Conservation (phyloP, 2,329 filamentous ascomycete species). For the Penicillium nordicum region DNA sequence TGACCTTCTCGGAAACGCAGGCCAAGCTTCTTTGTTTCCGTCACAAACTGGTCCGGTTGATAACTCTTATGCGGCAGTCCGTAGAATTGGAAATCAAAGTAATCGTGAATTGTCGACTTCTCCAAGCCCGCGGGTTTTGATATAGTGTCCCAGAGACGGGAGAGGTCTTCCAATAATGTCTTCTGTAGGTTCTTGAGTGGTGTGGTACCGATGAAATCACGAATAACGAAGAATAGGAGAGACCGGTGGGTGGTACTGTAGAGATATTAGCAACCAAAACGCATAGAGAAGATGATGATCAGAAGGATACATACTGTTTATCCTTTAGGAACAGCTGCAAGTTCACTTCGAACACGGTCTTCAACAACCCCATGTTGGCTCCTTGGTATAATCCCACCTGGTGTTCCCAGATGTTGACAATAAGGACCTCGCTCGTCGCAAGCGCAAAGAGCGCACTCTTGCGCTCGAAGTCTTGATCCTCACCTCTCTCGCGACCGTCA, state of each 20-base stretch:
- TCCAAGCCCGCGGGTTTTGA: conserved; percentile 89
- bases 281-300: neutral
- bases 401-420: conserved; percentile 99
- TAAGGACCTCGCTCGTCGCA: conserved; percentile 94
- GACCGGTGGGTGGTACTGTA: conserved; percentile 78
- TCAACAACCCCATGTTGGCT: conserved; percentile 96
- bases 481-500: conserved; percentile 89
- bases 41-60: conserved; percentile 84
- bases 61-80: conserved; percentile 95
- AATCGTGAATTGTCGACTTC: conserved; percentile 85
- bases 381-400: conserved; percentile 97
- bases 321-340: conserved; percentile 95
- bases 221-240: conserved; percentile 96
- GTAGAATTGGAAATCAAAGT: conserved; percentile 97
- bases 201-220: conserved; percentile 90
- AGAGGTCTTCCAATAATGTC: conserved; percentile 85
- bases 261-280: conserved; percentile 12
- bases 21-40: conserved; percentile 75
- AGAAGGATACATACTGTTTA: conserved; percentile 62
- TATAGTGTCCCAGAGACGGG: conserved; percentile 86
- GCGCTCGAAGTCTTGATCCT: conserved; percentile 98
- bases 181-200: conserved; percentile 85
- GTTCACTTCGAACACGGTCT: conserved; percentile 99
- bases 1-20: conserved; percentile 79
- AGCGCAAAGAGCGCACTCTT: conserved; percentile 97